A percentile compares a stretch with the other conserved stretches of the same genome.
phyloP scores from a whole-genome alignment of 1,284 basidiomycete species.

The Ceratobasidium sp. region DNA sequence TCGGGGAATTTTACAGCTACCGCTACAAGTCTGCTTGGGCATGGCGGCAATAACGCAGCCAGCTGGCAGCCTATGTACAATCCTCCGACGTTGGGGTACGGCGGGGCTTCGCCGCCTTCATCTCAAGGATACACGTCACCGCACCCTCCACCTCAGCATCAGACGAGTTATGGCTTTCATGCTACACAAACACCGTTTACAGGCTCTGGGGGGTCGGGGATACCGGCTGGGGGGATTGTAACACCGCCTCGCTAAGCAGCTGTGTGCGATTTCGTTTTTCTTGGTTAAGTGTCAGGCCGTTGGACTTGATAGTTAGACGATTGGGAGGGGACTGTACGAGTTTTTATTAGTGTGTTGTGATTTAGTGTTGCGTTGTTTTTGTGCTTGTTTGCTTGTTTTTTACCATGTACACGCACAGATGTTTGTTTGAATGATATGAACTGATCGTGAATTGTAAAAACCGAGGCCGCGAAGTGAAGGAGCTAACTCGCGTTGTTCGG shows the following conservation, averaged over 20 bases:
- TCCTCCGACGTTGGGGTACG: background rate
- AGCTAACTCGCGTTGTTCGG: no score
- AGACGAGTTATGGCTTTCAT: constrained; percentile 18
- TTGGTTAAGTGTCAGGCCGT: background rate
- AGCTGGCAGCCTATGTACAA: constrained; percentile 31
- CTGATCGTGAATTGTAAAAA: no score
- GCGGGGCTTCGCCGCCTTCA: no score
- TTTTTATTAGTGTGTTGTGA: background rate
- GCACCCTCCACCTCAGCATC: background rate
- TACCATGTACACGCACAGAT: no score
- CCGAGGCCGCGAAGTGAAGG: no score
- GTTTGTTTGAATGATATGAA: background rate
- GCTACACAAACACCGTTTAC: constrained; percentile 10
- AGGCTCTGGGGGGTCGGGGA: constrained; percentile 2
- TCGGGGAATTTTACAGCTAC: background rate
- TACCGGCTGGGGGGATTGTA: constrained; percentile 24
- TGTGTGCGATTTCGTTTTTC: no score
- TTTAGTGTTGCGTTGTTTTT: background rate
- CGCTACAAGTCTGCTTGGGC: background rate
- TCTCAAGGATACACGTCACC: no score
- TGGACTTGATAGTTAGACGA: no score
- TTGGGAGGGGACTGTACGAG: background rate
- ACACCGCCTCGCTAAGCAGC: constrained; percentile 22
- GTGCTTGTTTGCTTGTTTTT: background rate
- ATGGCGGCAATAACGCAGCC: background rate